Evolutionary conservation across 352 stramenopile genomes (phyloP), one percentile per base, ranked within the genome.

Genomic region (Pythium utonaiense): DNA sequence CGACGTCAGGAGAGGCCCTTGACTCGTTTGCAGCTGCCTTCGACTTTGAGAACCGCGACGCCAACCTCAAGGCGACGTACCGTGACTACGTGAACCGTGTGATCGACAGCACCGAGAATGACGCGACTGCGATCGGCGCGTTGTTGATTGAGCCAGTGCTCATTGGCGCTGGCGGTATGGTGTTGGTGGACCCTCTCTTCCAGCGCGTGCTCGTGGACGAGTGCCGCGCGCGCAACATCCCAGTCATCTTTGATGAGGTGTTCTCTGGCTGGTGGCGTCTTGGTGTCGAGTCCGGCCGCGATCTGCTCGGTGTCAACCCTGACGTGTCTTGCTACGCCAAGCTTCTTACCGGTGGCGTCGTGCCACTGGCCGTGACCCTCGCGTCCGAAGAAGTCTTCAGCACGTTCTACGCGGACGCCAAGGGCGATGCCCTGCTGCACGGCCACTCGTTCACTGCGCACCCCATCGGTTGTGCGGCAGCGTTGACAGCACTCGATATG

Each of bases 371-470:
- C 8, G 83, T 85, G 36, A 97, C 92, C 48, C 74, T 98, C 19
- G 77, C 91, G 3, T 90, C 78, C 9, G 87, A 97, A 55, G 78
- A 95, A 21, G 76, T 97, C 17, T 98, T 97, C 61, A 62, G 80
- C 45, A 93, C 88, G 19, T 98, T 98, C 72, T 93, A 93, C 65
- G 80, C 82, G 0, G 86, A 95, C 31, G 78, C 60, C 42, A 96
- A 96, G 74, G 80, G 78, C 31, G 83, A 96, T 17, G 89, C 88
- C 6, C 62, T 98, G 40, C 74, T 98, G 0, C 91, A 97, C 60
- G 91, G 85, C 12, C 90, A 97, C 70, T 97, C 89, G n/a, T 97
- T 97, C 75, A 96, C 90, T 25, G 91, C 90, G 0, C 89, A 97
- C 57, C 89, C 91, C 5, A 79, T 96, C 42, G 91, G 88, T 25